phyloP scores from a whole-genome alignment of 2,329 filamentous ascomycete species.

The Venturiaceae sp. region DNA sequence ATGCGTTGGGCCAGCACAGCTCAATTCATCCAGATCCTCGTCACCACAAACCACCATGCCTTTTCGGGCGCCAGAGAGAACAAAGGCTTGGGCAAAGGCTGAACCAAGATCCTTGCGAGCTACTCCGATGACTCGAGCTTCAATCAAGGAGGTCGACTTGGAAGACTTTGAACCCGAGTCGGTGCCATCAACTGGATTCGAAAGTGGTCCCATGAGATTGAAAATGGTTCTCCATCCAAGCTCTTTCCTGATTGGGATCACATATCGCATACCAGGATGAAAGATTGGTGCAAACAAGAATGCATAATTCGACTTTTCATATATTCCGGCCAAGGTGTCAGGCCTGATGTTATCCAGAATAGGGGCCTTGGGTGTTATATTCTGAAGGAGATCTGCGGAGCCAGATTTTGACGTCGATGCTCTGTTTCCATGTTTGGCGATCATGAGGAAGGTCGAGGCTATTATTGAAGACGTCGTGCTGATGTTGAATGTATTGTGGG shows the following conservation, averaged over 20 bases:
- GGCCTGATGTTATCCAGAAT: constrained; percentile 67
- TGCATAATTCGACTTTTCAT: constrained; percentile 76
- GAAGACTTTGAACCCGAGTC: not conserved
- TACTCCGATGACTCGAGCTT: constrained; percentile 89
- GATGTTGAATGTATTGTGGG: constrained; percentile 97
- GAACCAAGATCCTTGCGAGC: constrained; percentile 78
- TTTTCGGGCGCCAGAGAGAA: constrained; percentile 66
- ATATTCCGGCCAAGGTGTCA: constrained; percentile 60
- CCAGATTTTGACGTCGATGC: constrained; percentile 93
- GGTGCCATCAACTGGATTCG: constrained; percentile 76
- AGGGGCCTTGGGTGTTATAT: constrained; percentile 62
- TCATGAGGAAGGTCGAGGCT: constrained; percentile 71
- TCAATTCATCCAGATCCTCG: constrained; percentile 92
- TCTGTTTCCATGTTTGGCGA: constrained; percentile 93
- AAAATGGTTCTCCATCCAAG: constrained; percentile 95
- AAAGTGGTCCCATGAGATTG: constrained; percentile 87
- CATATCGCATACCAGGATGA: constrained; percentile 88
- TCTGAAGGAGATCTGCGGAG: constrained; percentile 80
- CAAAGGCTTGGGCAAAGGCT: constrained; percentile 79
- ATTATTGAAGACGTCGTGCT: constrained; percentile 91
- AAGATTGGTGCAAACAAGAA: constrained; percentile 96
- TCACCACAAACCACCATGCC: constrained; percentile 86
- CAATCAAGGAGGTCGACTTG: constrained; percentile 43
- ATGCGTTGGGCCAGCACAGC: constrained; percentile 76
- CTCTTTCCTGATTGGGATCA: constrained; percentile 74